Conservation (phyloP, 768 basidiomycete genomes). For the Kwoniella dejecticola region DNA sequence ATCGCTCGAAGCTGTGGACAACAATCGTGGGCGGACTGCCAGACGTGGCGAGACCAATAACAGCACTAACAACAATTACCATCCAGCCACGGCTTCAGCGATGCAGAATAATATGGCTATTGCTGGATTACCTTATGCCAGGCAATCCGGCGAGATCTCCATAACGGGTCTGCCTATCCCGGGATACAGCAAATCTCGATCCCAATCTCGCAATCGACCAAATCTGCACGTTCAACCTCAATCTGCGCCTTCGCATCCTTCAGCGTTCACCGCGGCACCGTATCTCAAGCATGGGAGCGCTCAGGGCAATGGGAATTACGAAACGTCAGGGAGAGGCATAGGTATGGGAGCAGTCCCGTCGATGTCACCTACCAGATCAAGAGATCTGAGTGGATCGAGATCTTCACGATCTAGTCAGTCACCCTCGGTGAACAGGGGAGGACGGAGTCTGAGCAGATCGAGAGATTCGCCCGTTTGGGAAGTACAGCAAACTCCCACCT, state of each 20-base stretch:
- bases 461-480: constrained; percentile 16
- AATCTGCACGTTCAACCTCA: constrained; percentile 5
- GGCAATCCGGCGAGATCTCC: constrained; percentile 9
- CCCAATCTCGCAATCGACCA: constrained; percentile 11
- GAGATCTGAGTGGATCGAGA: constrained; percentile 3
- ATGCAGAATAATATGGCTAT: not conserved
- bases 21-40: constrained; percentile 3
- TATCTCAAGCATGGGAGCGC: not conserved
- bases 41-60: constrained; percentile 9
- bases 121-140: constrained; percentile 13
- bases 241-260: constrained; percentile 11
- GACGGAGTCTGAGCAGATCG: constrained; percentile 19
- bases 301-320: no score
- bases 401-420: constrained; percentile 19
- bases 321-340: no score
- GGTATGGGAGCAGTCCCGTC: not conserved
- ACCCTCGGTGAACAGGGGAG: constrained; percentile 12
- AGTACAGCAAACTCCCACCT: not conserved
- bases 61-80: not conserved
- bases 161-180: constrained; percentile 18
- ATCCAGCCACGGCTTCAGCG: not conserved
- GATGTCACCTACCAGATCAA: constrained; percentile 6
- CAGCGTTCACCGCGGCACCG: not conserved
- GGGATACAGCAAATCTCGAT: constrained; percentile 11
- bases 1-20: constrained; percentile 12